phyloP scores from a whole-genome alignment of 345 rosid genomes.

The Heritiera fomes region DNA sequence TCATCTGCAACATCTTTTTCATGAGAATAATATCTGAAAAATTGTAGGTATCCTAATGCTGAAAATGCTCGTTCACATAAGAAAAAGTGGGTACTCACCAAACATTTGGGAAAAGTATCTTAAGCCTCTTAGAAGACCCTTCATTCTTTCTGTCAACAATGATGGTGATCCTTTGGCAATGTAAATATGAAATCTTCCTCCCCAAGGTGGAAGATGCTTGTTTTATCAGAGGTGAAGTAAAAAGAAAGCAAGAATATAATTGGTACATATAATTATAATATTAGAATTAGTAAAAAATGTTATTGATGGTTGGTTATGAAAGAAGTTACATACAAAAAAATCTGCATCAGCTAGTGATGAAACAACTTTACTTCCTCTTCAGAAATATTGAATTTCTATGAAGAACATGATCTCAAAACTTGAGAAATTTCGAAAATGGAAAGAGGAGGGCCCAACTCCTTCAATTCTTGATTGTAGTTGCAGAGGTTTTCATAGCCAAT shows the following conservation, averaged over 20 bases:
- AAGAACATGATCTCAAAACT: too few species aligned
- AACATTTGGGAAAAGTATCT: slow-evolving; percentile 69
- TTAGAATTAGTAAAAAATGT: background rate
- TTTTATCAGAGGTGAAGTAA: background rate
- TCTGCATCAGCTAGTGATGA: background rate
- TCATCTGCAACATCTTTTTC: slow-evolving; percentile 39
- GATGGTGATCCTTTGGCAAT: background rate
- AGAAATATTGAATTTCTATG: background rate
- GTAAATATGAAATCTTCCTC: background rate
- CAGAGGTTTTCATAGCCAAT: background rate
- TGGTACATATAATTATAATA: background rate
- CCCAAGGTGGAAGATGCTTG: background rate
- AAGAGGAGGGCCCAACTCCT: slow-evolving; percentile 12
- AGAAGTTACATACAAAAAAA: background rate
- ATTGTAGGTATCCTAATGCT: background rate
- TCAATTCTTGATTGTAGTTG: slow-evolving; percentile 12
- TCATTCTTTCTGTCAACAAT: slow-evolving; percentile 45
- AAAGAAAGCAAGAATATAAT: slow-evolving; percentile 5
- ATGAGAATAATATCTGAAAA: background rate
- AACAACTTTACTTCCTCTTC: background rate
- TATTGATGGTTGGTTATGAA: background rate
- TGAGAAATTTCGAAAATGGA: too few species aligned
- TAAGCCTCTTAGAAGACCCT: slow-evolving; percentile 71
- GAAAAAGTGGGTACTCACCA: slow-evolving; percentile 36
- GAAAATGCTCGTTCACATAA: background rate